Base-by-base conservation (phyloP, 2,329 filamentous ascomycete species). In the Tolypocladium ophioglossoides region DNA sequence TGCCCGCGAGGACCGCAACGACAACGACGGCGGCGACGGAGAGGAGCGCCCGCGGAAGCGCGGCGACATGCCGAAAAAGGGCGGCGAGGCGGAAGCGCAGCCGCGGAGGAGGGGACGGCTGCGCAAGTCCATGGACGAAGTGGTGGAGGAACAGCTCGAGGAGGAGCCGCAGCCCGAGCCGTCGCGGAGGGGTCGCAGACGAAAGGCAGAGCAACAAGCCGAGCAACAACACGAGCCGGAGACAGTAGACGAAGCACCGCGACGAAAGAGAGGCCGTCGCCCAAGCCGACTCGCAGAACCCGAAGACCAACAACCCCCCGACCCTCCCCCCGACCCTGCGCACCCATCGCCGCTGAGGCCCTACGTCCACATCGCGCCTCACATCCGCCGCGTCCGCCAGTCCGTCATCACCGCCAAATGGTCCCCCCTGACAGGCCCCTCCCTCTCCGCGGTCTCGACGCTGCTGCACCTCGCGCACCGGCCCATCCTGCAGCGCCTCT, bases 371-470 rank as follows among this genome's bases (percentile, higher is more conserved):
- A 68, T 85, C 50, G 71, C 74, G 8, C 68, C 79, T 16, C 73
- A 72, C 34, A 77, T 73, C 14, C 77, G 75, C 38, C 73, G 72
- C 44, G 73, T 89, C 46, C 79, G 83, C n/a, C 79, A 78, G 57
- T 77, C 79, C 32, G 79, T 76, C 39, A 86, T 95, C 55, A 78
- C 86, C 44, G 71, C 84, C 44, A 88, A 86, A 64, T 90, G 86
- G 86, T 72, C 74, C 3, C 73, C 79, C 7, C 74, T 88, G 6
- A 74, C 80, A 5, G 65, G 71, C 8, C 68, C 74, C 27, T 80
- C 84, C 44, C 68, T 86, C 53, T 70, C 77, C 9, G 77, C 77
- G 52, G 74, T 85, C n/a, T 71, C 74, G 20, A 66, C 72, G 18
- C 73, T 87, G 32, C 70, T 89, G 35, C 70, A 74, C 24, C 76